Evolutionary conservation across 2,329 filamentous ascomycete genomes (phyloP), one percentile per base, ranked within the genome.

Genomic region (Alternaria sp.): DNA sequence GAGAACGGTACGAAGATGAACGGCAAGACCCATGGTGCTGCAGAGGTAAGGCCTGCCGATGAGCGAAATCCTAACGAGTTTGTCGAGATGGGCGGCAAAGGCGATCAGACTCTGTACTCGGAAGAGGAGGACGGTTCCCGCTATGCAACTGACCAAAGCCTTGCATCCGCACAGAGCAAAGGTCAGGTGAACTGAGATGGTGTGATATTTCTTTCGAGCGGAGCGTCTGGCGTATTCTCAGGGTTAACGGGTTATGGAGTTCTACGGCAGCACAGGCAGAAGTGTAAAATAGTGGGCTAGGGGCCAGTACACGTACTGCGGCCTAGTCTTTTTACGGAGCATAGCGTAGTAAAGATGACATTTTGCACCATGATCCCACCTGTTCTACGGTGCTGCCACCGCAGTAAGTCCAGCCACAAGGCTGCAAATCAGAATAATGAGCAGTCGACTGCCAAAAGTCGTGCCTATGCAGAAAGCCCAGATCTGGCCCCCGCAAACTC

Each of bases 31-130:
- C 46, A 52, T 12, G 61, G 61, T 9, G 64, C 65, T 15, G 66
- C 86, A 64, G 92, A 97, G 81, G 79, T 84, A 1, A 86, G 86
- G 1, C 94, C 94, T 0, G 87, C 88, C 25, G 87, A 88, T 30
- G 84, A 89, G 64, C 86, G 93, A 59, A 86, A 88, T 30, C 86
- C 92, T 0, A 84, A 86, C 6, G 93, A 96, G 72, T 98, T 97
- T 71, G 90, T 93, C 79, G 87, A 90, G 65, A 86, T 96, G 83
- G 95, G 95, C 43, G 93, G 93, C 15, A 92, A 91, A 73, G 95
- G 93, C 6, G 95, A 98, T 74, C 89, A 93, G 79, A 83, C 86
- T 46, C 84, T 97, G 13, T 97, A 90, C 76, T 71, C 71, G 11
- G 88, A 86, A 10, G 84, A 92, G 54, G 90, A 92, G 32, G 76